Conservation (phyloP, 768 basidiomycete species). For the Rhizopogon vesiculosus region DNA sequence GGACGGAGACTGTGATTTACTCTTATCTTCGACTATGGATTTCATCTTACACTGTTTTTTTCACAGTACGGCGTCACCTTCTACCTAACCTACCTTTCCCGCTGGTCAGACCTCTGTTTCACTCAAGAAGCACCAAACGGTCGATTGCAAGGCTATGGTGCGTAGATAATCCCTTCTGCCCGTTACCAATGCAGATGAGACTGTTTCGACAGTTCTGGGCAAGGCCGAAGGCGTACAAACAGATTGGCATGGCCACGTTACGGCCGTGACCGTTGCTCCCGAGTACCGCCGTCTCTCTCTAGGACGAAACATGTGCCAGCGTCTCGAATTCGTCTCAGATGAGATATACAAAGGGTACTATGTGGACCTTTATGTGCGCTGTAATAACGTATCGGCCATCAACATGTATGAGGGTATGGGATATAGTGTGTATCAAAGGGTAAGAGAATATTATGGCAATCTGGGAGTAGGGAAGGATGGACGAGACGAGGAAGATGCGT, state of each 20-base stretch:
- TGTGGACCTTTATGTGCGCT: slow-evolving; percentile 94
- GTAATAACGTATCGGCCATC: slow-evolving; percentile 80
- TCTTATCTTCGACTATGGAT: slow-evolving; percentile 1
- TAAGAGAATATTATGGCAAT: slow-evolving; percentile 84
- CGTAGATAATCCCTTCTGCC: slow-evolving; percentile 21
- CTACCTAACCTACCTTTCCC: slow-evolving; percentile 82
- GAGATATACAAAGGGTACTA: slow-evolving; percentile 80
- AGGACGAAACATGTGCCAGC: slow-evolving; percentile 79
- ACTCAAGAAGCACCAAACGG: slow-evolving; percentile 78
- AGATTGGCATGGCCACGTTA: slow-evolving; percentile 95
- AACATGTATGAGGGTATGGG: slow-evolving; percentile 90
- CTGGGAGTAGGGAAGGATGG: slow-evolving; percentile 74
- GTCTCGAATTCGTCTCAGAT: slow-evolving; percentile 85
- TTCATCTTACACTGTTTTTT: background rate
- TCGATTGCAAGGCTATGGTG: slow-evolving; percentile 92
- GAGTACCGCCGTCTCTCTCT: slow-evolving; percentile 87
- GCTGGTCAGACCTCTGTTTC: slow-evolving; percentile 91
- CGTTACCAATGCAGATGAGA: background rate
- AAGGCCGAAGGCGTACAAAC: slow-evolving; percentile 77
- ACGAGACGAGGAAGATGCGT: slow-evolving; percentile 85
- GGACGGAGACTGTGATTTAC: slow-evolving; percentile 91
- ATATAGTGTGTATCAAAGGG: slow-evolving; percentile 88
- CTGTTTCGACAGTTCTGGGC: slow-evolving; percentile 64
- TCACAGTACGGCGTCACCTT: slow-evolving; percentile 83
- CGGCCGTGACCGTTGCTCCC: slow-evolving; percentile 91